Evolutionary conservation across 768 basidiomycete species (phyloP).

Genomic region (Phlebiopsis flavidoalba): DNA sequence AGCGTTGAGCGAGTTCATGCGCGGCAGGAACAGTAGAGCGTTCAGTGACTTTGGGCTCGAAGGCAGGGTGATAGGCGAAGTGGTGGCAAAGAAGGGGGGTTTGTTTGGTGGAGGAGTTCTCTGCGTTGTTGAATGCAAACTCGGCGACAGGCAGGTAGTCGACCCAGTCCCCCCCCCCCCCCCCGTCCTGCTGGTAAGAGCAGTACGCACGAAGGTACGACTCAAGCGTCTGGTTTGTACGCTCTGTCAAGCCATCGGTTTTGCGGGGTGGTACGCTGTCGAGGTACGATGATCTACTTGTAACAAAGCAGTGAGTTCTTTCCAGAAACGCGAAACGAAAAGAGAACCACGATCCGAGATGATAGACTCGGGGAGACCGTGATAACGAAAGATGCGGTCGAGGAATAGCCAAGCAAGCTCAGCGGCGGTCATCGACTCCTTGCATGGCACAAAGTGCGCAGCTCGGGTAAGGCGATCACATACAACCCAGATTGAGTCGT

Average conservation of each 20-base stretch:
- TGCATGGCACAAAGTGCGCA: constrained; percentile 12
- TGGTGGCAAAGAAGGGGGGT: constrained; percentile 26
- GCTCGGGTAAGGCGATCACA: constrained; percentile 3
- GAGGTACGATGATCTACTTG: too few species aligned
- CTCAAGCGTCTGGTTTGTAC: constrained; percentile 29
- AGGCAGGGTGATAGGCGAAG: constrained; percentile 15
- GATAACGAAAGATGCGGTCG: constrained; percentile 12
- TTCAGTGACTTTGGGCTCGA: too few species aligned
- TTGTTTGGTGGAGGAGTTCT: constrained; percentile 18
- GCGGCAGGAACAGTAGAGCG: too few species aligned
- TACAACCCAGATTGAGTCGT: constrained; percentile 16
- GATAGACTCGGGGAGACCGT: constrained; percentile 17
- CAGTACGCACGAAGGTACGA: constrained; percentile 26
- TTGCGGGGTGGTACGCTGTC: constrained; percentile 30
- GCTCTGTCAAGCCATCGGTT: constrained; percentile 34
- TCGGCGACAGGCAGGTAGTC: constrained; percentile 23
- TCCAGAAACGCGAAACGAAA: constrained; percentile 25
- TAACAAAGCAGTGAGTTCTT: too few species aligned
- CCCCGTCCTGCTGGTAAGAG: constrained; percentile 24
- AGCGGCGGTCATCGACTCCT: constrained; percentile 10
- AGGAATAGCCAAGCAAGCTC: constrained; percentile 12
- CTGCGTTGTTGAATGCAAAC: constrained; percentile 30
- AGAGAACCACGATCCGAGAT: constrained; percentile 29
- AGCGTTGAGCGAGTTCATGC: too few species aligned
- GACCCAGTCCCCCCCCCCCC: too few species aligned